A percentile compares a stretch with the other conserved stretches of the same genome.
These are phyloP conservation scores for Boletales sp. DNA, from an alignment of 768 basidiomycete species.

Conservation along the genomic window DNA sequence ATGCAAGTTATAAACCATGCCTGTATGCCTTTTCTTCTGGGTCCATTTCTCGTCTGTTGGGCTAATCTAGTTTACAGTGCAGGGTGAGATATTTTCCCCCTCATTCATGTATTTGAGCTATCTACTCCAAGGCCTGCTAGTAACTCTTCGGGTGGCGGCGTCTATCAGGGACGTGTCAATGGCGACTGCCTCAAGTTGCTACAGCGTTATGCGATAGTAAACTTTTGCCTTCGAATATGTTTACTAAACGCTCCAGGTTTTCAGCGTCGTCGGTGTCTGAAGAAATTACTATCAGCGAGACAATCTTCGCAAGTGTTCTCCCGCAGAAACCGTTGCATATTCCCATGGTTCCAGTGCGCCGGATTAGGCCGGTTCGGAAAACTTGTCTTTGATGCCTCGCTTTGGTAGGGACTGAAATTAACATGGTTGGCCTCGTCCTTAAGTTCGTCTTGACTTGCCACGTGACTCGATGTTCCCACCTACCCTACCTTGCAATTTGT, in stretches of 20 bases:
- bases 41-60: neutral
- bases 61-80: conserved; percentile 36
- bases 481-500: too few relatives aligned
- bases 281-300: conserved; percentile 66
- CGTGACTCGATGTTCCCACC: too few relatives aligned
- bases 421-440: too few relatives aligned
- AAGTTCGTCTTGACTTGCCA: too few relatives aligned
- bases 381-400: too few relatives aligned
- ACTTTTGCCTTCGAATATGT: neutral
- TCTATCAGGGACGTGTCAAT: conserved; percentile 79
- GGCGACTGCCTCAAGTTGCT: conserved; percentile 72
- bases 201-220: conserved; percentile 61
- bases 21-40: conserved; percentile 32
- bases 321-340: conserved; percentile 21
- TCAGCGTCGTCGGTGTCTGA: conserved; percentile 70
- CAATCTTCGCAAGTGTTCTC: conserved; percentile 57
- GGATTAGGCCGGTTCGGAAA: too few relatives aligned
- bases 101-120: conserved; percentile 62
- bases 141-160: conserved; percentile 82
- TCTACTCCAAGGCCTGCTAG: conserved; percentile 63
- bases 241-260: neutral
- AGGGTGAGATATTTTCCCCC: conserved; percentile 55
- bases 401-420: too few relatives aligned
- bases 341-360: too few relatives aligned
- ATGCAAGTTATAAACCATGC: conserved; percentile 52